Base-by-base conservation (phyloP, 495 filamentous ascomycete genomes). In the Cetradonia linearis region DNA sequence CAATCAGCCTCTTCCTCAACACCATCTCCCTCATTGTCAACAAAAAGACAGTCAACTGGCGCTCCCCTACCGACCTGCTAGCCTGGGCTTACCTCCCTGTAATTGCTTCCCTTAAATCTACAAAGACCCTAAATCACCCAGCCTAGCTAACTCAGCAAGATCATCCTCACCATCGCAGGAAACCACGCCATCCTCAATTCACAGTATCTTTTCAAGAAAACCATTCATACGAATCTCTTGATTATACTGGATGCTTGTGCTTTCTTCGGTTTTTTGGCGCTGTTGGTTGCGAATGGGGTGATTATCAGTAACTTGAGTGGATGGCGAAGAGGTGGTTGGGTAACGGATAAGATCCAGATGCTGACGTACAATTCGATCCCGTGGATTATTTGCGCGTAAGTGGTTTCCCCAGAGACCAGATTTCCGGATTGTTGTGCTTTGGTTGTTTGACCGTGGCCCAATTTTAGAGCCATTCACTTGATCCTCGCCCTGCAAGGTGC, bases 341-440 rank as follows among this genome's bases (percentile, higher is more conserved):
- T 25, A 13, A 28, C 20, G 9, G 33, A 40, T n/a, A 57, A 38
- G 36, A 42, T 57, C 23, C 55, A 57, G 55, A 57, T 57, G 55
- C 36, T 57, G 55, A 46, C 42, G 7, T 57, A 57, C 20, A 57
- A 57, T 31, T 57, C 55, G 7, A 57, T 57, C 1, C 55, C 55
- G 18, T 57, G 55, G 55, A 46, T 57, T 20, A 13, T 57, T 46
- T 42, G 37, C 23, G 55, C 31, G 55, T 57, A 37, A 42, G 55
- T 57, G n/a, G 16, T n/a, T n/a, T n/a, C n/a, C n/a, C n/a, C n/a
- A n/a, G n/a, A n/a, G n/a, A n/a, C n/a, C n/a, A n/a, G n/a, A n/a
- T n/a, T n/a, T n/a, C n/a, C n/a, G n/a, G n/a, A n/a, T n/a, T n/a
- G n/a, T n/a, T n/a, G n/a, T n/a, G 42, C 42, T 2, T 25, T 46